phyloP scores from a whole-genome alignment of 2,329 filamentous ascomycete genomes.

The Penicillium expansum region DNA sequence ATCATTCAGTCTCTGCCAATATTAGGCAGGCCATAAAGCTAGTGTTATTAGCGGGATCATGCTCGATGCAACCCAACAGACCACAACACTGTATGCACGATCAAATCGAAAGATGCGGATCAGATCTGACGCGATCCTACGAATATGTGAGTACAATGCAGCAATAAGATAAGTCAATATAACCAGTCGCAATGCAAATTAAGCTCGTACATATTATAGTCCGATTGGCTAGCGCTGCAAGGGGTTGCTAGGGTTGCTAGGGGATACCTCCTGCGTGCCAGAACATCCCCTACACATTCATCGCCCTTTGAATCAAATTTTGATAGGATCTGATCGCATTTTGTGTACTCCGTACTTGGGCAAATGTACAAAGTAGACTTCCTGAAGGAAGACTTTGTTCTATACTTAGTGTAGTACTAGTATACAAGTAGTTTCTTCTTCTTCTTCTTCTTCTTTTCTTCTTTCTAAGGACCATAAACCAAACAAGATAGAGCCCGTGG shows the following conservation, averaged over 20 bases:
- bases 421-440: background rate
- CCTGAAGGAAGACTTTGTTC: background rate
- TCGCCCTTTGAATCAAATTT: background rate
- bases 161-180: background rate
- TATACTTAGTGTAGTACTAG: background rate
- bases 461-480: background rate
- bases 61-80: background rate
- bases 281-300: background rate
- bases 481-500: background rate
- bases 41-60: background rate
- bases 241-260: slow-evolving; percentile 10
- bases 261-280: slow-evolving; percentile 9
- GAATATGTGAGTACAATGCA: background rate
- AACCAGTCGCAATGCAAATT: background rate
- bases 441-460: background rate
- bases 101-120: background rate
- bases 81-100: background rate
- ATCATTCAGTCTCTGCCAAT: background rate
- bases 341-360: background rate
- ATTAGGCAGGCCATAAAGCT: background rate
- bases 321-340: background rate
- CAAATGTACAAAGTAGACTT: background rate
- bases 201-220: background rate
- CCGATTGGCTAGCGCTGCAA: background rate
- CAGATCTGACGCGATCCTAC: background rate